Base-by-base conservation (phyloP, 345 rosid species). In the Aethionema arabicum region DNA sequence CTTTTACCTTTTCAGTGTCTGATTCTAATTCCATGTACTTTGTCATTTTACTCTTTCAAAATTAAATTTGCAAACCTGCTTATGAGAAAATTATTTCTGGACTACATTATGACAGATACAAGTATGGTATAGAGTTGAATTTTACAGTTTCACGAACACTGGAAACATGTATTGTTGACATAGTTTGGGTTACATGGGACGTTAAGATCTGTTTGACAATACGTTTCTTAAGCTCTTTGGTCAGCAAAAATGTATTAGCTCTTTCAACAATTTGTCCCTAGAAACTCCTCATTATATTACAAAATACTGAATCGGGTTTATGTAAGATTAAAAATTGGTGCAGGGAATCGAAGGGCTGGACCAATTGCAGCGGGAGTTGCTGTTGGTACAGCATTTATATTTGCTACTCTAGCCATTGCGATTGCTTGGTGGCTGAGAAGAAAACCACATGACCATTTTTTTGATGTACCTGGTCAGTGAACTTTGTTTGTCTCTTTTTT, bases 311-410 rank as follows among this genome's bases (percentile, higher is more conserved):
- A 7, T 57, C n/a, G 4, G 48, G 14, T 9, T 31, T 60, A 6
- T 52, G 11, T 48, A 40, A 41, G 29, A 41, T 27, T 11, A 41
- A 55, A 39, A 39, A 4, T 11, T 39, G 55, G 21, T 38, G 50
- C 53, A 92, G 96, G 82, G 64, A 60, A 57, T 35, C 66, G 54
- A 68, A 70, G 35, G 12, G 87, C 84, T 53, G 89, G 85, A 72
- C 78, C 85, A 76, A 89, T 89, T 60, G 95, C 91, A 36, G 87
- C 91, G 7, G 98, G 98, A 51, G 98, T 87, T 58, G 96, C 91
- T 77, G 95, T 86, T 7, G 93, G 89, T 40, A 91, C 93, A 62
- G 90, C 89, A 55, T 63, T 92, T 73, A 68, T 92, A 53, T 83
- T 84, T 82, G 90, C 95, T 45, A 87, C 76, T 30, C 90, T 87